Evolutionary conservation across 2,329 filamentous ascomycete species (phyloP).

Genomic region (Stagonosporopsis cucurbitacearum): DNA sequence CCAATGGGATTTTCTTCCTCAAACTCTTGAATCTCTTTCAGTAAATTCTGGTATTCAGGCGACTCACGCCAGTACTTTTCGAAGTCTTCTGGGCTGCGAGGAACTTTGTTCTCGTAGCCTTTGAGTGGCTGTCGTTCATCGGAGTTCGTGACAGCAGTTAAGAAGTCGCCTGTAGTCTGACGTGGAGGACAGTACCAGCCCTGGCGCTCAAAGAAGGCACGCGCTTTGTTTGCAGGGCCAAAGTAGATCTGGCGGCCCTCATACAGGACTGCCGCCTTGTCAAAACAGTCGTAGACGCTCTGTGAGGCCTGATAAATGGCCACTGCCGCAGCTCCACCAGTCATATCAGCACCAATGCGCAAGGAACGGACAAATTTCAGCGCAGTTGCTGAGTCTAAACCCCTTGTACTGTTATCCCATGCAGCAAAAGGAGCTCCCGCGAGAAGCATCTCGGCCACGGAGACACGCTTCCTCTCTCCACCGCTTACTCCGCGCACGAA

Average conservation of each 20-base stretch:
- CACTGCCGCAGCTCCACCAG: constrained; percentile 59
- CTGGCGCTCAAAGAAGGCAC: constrained; percentile 69
- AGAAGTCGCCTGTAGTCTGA: constrained; percentile 76
- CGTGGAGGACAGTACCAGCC: constrained; percentile 72
- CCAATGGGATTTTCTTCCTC: constrained; percentile 56
- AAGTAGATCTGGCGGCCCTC: constrained; percentile 81
- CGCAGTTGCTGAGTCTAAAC: constrained; percentile 57
- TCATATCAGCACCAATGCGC: constrained; percentile 58
- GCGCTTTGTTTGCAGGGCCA: constrained; percentile 66
- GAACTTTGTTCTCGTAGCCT: constrained; percentile 54
- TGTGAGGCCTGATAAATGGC: constrained; percentile 63
- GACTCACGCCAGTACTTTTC: constrained; percentile 60
- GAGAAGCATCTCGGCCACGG: constrained; percentile 62
- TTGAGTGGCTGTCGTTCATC: constrained; percentile 51
- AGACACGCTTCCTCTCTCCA: constrained; percentile 67
- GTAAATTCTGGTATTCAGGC: constrained; percentile 52
- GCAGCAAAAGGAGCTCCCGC: constrained; percentile 49
- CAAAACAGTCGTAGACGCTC: constrained; percentile 67
- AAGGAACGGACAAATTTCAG: constrained; percentile 63
- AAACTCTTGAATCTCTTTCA: constrained; percentile 60
- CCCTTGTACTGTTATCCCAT: constrained; percentile 56
- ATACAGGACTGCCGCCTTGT: constrained; percentile 77
- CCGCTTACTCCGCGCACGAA: constrained; percentile 68
- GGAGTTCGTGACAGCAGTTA: constrained; percentile 71
- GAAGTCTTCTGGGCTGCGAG: constrained; percentile 58